Base-by-base conservation (phyloP, 768 basidiomycete species). In the Dioszegia aurantiaca region DNA sequence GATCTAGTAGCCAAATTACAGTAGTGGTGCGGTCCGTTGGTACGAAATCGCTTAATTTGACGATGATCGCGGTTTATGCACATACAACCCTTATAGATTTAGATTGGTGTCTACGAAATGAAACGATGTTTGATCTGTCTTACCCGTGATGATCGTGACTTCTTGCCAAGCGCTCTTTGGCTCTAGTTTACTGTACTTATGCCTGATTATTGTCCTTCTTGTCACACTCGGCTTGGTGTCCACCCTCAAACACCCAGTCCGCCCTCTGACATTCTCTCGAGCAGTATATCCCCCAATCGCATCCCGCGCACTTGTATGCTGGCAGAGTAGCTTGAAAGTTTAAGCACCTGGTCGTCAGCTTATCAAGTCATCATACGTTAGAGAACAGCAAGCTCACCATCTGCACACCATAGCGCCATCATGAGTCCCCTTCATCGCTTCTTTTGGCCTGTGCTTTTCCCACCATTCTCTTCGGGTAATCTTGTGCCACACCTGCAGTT, bases 281-380 rank as follows among this genome's bases (percentile, higher is more conserved):
- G 56, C 73, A 74, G 53, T 72, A 74, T 41, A 56, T 61, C 6
- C 65, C 73, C 70, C 70, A 74, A 37, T 62, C 53, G 39, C 73
- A 74, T 14, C 59, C 37, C 1, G 36, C 9, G 48, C 73, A 72
- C 1, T 40, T 17, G 9, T 67, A 44, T 4, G 48, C 58, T 3
- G 66, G 64, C 2, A 49, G 21, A 5, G 51, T 28, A 4, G 49
- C 41, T 14, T 59, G 55, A 41, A 60, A 58, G 44, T 72, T 72
- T 61, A 72, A 56, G 56, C 69, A 70, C 72, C 71, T 72, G 47
- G 9, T 30, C 30, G 31, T 55, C 31, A 56, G 42, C 36, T 56
- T 19, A 33, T 36, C n/a, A n/a, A n/a, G n/a, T n/a, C n/a, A 21
- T 49, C 16, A 28, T 4, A 14, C 19, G 4, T 55, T 28, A n/a